phyloP scores from a whole-genome alignment of 768 basidiomycete genomes.

The Candolleomyces eurysporus region DNA sequence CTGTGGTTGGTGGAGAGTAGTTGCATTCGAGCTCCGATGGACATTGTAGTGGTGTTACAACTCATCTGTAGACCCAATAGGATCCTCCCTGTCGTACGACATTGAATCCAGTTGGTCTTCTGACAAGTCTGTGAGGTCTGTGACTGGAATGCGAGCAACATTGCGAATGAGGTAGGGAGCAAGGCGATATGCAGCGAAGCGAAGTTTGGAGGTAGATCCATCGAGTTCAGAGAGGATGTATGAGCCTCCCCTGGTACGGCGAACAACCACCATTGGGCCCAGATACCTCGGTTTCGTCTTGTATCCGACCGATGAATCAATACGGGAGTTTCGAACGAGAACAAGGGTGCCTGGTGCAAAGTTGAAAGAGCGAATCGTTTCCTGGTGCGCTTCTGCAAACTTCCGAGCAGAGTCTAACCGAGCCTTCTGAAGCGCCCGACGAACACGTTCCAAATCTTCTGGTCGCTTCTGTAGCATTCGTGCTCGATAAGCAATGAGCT shows the following conservation, averaged over 20 bases:
- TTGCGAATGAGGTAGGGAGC: slow-evolving; percentile 19
- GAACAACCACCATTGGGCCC: slow-evolving; percentile 34
- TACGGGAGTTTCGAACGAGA: slow-evolving; percentile 31
- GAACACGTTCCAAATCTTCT: too few species aligned
- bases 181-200: slow-evolving; percentile 16
- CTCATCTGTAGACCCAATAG: too few species aligned
- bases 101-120: too few species aligned
- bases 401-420: slow-evolving; percentile 11
- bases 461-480: slow-evolving; percentile 14
- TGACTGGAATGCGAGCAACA: not conserved
- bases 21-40: too few species aligned
- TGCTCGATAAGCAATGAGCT: slow-evolving; percentile 23
- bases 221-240: slow-evolving; percentile 31
- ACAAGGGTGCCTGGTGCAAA: too few species aligned
- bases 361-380: slow-evolving; percentile 16
- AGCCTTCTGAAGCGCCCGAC: slow-evolving; percentile 15
- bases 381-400: slow-evolving; percentile 18
- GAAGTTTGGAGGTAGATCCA: slow-evolving; percentile 20
- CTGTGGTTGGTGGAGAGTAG: too few species aligned
- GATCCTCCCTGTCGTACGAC: too few species aligned
- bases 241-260: slow-evolving; percentile 23
- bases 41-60: too few species aligned
- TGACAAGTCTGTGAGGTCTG: not conserved
- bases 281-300: slow-evolving; percentile 35
- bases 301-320: slow-evolving; percentile 24